Evolutionary conservation across 805 yeast genomes (phyloP).

Genomic region (Candida endomychidarum): DNA sequence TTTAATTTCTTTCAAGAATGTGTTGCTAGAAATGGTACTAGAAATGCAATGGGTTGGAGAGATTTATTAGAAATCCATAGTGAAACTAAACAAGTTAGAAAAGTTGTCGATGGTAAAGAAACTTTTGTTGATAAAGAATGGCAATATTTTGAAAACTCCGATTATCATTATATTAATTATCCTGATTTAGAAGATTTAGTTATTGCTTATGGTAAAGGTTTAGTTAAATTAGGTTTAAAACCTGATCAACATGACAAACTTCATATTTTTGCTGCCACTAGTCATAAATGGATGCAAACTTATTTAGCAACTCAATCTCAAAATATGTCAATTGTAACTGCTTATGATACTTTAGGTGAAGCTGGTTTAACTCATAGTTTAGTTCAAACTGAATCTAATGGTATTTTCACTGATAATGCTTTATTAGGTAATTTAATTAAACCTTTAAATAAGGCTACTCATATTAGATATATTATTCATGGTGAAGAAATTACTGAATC

Average conservation of each 20-base stretch:
- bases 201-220: slow-evolving; percentile 68
- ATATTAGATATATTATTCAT: slow-evolving; percentile 70
- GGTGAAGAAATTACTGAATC: slow-evolving; percentile 56
- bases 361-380: slow-evolving; percentile 83
- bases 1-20: slow-evolving; percentile 69
- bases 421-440: slow-evolving; percentile 64
- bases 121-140: slow-evolving; percentile 78
- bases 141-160: slow-evolving; percentile 78
- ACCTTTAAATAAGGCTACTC: slow-evolving; percentile 65
- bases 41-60: slow-evolving; percentile 75
- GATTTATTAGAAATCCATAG: slow-evolving; percentile 68
- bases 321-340: slow-evolving; percentile 85
- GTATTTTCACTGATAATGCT: slow-evolving; percentile 80
- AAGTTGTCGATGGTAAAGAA: slow-evolving; percentile 75
- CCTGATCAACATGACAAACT: slow-evolving; percentile 61
- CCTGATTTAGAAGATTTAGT: slow-evolving; percentile 52
- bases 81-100: slow-evolving; percentile 73
- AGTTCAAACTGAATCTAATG: slow-evolving; percentile 74
- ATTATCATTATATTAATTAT: slow-evolving; percentile 66
- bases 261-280: slow-evolving; percentile 86
- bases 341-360: slow-evolving; percentile 94
- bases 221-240: slow-evolving; percentile 66
- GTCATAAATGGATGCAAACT: slow-evolving; percentile 87
- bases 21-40: slow-evolving; percentile 52
- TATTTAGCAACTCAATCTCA: slow-evolving; percentile 78